Evolutionary conservation across 2,329 filamentous ascomycete species (phyloP).

Genomic region (Venturia effusa): DNA sequence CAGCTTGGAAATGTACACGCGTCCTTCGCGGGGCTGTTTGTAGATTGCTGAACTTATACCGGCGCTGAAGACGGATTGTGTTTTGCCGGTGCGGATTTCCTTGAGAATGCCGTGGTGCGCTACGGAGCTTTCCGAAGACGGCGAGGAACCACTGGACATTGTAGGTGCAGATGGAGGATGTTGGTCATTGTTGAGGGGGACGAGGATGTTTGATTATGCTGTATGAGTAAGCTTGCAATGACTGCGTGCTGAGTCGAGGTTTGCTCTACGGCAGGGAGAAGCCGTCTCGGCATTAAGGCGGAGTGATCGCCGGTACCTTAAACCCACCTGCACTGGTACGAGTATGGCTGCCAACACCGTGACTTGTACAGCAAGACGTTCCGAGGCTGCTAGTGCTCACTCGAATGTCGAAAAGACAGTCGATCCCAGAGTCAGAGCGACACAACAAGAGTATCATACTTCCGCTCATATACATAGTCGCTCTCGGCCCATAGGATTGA

Average conservation of each 20-base stretch:
- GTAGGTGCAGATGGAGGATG: background rate
- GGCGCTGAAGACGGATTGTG: conserved; percentile 44
- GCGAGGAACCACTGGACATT: background rate
- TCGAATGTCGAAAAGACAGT: too few species aligned
- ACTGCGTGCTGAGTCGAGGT: background rate
- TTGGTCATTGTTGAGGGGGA: background rate
- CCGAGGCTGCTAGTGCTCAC: background rate
- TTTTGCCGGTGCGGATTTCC: conserved; percentile 46
- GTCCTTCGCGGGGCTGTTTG: conserved; percentile 35
- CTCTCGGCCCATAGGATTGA: too few species aligned
- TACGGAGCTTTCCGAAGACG: background rate
- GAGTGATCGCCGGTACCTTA: background rate
- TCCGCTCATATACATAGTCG: too few species aligned
- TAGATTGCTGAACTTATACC: conserved; percentile 46
- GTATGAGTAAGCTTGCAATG: background rate
- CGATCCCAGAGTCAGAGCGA: too few species aligned
- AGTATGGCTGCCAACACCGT: too few species aligned
- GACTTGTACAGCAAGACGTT: background rate
- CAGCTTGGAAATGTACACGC: conserved; percentile 35
- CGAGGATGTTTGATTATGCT: background rate
- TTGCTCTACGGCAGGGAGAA: background rate
- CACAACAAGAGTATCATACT: too few species aligned
- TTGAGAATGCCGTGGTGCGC: conserved; percentile 24
- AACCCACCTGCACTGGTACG: too few species aligned
- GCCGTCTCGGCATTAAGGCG: background rate